phyloP scores from a whole-genome alignment of 805 yeast species.

The Deakozyma indianensis region DNA sequence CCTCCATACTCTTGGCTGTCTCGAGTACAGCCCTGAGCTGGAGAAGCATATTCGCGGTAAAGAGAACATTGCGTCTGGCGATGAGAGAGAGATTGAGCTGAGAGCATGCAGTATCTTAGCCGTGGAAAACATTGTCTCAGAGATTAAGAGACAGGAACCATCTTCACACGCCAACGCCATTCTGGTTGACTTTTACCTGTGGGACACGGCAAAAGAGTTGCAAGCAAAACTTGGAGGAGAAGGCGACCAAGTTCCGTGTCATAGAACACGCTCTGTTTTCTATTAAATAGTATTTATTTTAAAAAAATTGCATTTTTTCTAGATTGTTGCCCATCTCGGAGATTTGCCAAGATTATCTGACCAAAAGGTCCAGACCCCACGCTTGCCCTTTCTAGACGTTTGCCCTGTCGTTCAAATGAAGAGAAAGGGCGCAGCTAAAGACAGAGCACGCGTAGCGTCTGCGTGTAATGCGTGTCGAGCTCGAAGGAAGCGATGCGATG shows the following conservation, averaged over 20 bases:
- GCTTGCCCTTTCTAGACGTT: too few species aligned
- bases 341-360: too few species aligned
- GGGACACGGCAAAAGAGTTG: constrained; percentile 29
- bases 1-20: constrained; percentile 22
- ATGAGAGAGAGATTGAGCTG: constrained; percentile 25
- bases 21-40: constrained; percentile 20
- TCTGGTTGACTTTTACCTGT: constrained; percentile 27
- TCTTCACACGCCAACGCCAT: constrained; percentile 20
- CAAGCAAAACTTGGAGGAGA: constrained; percentile 13
- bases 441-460: not conserved
- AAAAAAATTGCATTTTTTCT: too few species aligned
- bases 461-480: not conserved
- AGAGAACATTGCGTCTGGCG: constrained; percentile 17
- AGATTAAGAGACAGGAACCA: constrained; percentile 13
- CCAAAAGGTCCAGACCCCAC: too few species aligned
- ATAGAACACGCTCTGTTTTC: constrained; percentile 25
- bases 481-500: not conserved
- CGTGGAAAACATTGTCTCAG: constrained; percentile 22
- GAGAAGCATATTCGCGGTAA: constrained; percentile 10
- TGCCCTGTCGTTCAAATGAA: too few species aligned
- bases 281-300: constrained; percentile 17
- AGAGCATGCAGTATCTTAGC: constrained; percentile 29
- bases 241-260: constrained; percentile 18
- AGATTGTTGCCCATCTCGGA: too few species aligned
- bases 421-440: too few species aligned